Base-by-base conservation (phyloP, 225 moss, liverwort and hornwort genomes). In the Ulota crispa region DNA sequence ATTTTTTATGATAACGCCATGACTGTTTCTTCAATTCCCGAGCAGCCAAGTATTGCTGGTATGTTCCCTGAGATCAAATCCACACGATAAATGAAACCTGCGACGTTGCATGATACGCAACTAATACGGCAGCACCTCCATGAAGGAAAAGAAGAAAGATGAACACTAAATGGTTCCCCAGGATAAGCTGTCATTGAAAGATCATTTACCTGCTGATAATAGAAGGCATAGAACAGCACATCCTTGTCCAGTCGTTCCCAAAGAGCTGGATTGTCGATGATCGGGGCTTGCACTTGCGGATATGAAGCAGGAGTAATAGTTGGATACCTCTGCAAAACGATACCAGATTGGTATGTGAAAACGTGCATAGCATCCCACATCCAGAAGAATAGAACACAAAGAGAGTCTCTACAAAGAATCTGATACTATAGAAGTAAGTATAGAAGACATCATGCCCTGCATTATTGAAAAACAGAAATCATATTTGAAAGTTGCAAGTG, bases 211-310 rank as follows among this genome's bases (percentile, higher is more conserved):
- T 98, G 97, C 81, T 98, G 97, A 86, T 94, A 98, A 85, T 98
- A 98, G 76, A 98, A 98, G 55, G 97, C 97, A 85, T 93, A 98
- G 74, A 98, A 98, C 77, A 98, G 94, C 76, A 94, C 95, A 74
- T 98, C 97, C 83, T 94, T 95, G 80, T 98, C 97, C 74, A 94
- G 78, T 83, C 94, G 95, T 86, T 95, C 97, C 97, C 97, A 98
- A 61, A 95, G 87, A 73, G 83, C 89, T 75, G 97, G 95, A 84
- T 95, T 98, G 75, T 98, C 97, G 41, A 95, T 90, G n/a, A 98
- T 89, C 34, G 92, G 92, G 75, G 91, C 94, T 81, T 91, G 95
- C 41, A 90, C 78, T 88, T 95, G 97, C 67, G 95, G 95, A 87
- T 95, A 98, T 64, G 93, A 94, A 67, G 93, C 85, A 80, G 93